Conservation (phyloP, 1,139 yeast genomes). For the Sugiyamaella grinbergsii region DNA sequence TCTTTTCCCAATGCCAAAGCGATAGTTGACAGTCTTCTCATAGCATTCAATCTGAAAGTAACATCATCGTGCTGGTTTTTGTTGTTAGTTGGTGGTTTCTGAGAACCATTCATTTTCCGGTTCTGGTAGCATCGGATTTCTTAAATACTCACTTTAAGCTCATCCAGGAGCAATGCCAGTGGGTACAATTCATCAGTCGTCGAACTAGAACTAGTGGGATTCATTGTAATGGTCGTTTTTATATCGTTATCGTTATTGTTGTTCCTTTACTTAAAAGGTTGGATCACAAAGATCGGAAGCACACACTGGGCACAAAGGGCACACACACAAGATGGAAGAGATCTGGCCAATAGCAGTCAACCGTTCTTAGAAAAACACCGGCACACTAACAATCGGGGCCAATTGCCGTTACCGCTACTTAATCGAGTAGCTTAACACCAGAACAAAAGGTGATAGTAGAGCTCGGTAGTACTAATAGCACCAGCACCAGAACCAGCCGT, state of each 20-base stretch:
- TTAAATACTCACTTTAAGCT: constrained; percentile 62
- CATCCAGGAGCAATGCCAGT: constrained; percentile 94
- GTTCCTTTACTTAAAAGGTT: neutral
- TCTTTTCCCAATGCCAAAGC: constrained; percentile 95
- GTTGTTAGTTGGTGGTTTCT: too few species aligned
- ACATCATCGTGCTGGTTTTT: constrained; percentile 75
- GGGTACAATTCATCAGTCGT: constrained; percentile 74
- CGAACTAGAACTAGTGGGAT: neutral
- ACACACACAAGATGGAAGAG: too few species aligned
- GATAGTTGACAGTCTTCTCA: constrained; percentile 91
- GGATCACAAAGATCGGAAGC: neutral
- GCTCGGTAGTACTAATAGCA: neutral
- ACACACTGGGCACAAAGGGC: too few species aligned
- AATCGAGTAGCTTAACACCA: too few species aligned
- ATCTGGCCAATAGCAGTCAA: too few species aligned
- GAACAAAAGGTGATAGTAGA: neutral
- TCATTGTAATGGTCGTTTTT: neutral
- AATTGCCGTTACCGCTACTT: too few species aligned
- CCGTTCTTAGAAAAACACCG: too few species aligned
- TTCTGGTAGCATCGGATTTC: too few species aligned
- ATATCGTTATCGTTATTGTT: neutral
- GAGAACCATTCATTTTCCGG: too few species aligned
- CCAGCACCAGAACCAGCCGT: neutral
- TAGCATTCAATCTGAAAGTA: constrained; percentile 88
- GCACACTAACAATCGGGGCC: too few species aligned